Conservation (phyloP, 345 rosid genomes). For the Sisymbrium irio region DNA sequence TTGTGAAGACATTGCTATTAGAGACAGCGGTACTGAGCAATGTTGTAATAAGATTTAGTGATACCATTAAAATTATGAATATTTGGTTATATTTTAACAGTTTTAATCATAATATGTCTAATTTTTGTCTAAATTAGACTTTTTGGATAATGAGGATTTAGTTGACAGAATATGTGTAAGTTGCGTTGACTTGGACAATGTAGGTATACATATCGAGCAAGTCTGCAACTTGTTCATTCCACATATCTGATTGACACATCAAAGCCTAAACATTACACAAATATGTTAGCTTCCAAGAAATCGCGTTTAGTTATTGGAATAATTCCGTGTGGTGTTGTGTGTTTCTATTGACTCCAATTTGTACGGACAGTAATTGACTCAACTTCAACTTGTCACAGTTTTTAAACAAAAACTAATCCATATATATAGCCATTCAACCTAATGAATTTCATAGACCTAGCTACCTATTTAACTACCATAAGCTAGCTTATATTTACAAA, state of each 20-base stretch:
- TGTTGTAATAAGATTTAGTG: not conserved
- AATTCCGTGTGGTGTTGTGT: constrained; percentile 19
- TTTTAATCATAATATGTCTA: not conserved
- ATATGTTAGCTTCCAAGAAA: constrained; percentile 31
- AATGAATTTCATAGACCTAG: not conserved
- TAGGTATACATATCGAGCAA: constrained; percentile 13
- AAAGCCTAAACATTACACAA: constrained; percentile 22
- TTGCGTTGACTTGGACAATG: constrained; percentile 27
- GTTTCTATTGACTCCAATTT: constrained; percentile 15
- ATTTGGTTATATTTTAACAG: not conserved
- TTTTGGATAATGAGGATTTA: constrained; percentile 6
- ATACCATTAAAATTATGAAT: not conserved
- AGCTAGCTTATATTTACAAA: not conserved
- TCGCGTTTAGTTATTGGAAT: constrained; percentile 2
- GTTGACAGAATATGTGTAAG: constrained; percentile 22
- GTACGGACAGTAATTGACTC: constrained; percentile 23
- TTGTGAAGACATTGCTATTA: not conserved
- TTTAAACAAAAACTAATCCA: not conserved
- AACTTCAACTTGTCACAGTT: not conserved
- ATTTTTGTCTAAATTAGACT: not conserved
- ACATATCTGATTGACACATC: constrained; percentile 21
- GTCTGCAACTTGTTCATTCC: constrained; percentile 19
- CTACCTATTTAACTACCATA: not conserved
- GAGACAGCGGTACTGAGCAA: not conserved
- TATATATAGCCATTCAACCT: not conserved